Percentiles rank a stretch among this genome's conserved stretches.
Evolutionary conservation across 78 protist genomes (phyloP).

Genomic region (Andalucia godoyi): DNA sequence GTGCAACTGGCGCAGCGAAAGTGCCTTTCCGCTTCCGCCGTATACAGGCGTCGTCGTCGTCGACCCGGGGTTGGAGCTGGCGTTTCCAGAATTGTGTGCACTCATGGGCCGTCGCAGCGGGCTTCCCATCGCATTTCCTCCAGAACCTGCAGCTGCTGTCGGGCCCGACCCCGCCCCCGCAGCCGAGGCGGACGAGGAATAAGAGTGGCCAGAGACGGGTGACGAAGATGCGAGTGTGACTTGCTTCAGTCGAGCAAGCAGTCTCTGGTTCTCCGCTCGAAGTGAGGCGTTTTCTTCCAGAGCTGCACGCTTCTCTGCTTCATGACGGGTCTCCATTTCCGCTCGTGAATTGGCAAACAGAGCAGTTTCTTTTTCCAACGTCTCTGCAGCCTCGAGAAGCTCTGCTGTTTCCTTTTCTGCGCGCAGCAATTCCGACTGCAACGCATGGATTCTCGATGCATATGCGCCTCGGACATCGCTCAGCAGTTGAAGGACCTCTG

Average conservation of each 20-base stretch:
- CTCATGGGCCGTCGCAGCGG: too few species aligned
- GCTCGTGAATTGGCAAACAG: background rate
- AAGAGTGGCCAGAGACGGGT: background rate
- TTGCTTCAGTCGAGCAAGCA: background rate
- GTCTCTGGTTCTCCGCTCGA: conserved; percentile 6
- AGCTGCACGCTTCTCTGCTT: background rate
- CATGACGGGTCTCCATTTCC: background rate
- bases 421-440: background rate
- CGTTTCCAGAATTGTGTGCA: too few species aligned
- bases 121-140: background rate
- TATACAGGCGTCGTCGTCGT: background rate
- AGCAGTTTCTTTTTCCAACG: background rate
- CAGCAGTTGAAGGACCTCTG: background rate
- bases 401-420: background rate
- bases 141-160: background rate
- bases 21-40: background rate
- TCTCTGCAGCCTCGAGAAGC: background rate
- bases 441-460: background rate
- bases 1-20: conserved; percentile 8
- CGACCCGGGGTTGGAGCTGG: background rate
- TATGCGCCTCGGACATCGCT: background rate
- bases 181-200: background rate
- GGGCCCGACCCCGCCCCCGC: background rate
- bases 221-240: background rate
- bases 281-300: conserved; percentile 14